A percentile compares a stretch with the other conserved stretches of the same genome.
Conservation (phyloP, 2,329 filamentous ascomycete genomes). For the Clarireedia homoeocarpa region DNA sequence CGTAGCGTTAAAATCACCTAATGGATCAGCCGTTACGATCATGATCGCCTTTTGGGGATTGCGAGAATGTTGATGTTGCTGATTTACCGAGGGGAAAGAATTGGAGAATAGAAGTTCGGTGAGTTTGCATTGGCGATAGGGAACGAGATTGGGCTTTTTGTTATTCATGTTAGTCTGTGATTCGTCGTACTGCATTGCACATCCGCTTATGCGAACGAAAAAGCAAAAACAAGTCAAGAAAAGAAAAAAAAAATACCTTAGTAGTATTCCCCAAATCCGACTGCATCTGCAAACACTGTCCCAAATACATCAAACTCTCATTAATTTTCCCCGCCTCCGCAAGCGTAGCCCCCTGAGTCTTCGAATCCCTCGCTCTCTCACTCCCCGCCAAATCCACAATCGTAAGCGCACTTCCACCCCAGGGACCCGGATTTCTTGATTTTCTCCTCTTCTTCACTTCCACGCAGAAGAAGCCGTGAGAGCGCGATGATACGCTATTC, state of each 20-base stretch:
- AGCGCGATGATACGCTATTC: constrained; percentile 86
- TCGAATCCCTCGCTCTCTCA: constrained; percentile 85
- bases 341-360: constrained; percentile 85
- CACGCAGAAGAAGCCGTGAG: constrained; percentile 92
- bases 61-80: constrained; percentile 25
- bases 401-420: constrained; percentile 73
- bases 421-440: constrained; percentile 46
- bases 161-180: constrained; percentile 4
- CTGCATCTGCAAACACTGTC: constrained; percentile 94
- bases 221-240: too few species aligned
- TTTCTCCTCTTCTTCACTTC: constrained; percentile 78
- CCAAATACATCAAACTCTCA: constrained; percentile 95
- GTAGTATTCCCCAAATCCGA: constrained; percentile 66
- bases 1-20: constrained; percentile 93
- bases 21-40: constrained; percentile 90
- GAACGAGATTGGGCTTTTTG: constrained; percentile 60
- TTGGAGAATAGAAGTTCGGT: constrained; percentile 84
- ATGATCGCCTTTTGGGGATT: constrained; percentile 85
- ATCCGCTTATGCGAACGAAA: background rate
- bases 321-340: constrained; percentile 98
- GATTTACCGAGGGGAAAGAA: constrained; percentile 50
- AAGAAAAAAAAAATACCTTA: constrained; percentile 49
- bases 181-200: background rate
- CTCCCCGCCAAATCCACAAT: constrained; percentile 91
- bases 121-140: constrained; percentile 77